Conservation (phyloP, 768 basidiomycete species). For the Phylloporus rhodoxanthus region DNA sequence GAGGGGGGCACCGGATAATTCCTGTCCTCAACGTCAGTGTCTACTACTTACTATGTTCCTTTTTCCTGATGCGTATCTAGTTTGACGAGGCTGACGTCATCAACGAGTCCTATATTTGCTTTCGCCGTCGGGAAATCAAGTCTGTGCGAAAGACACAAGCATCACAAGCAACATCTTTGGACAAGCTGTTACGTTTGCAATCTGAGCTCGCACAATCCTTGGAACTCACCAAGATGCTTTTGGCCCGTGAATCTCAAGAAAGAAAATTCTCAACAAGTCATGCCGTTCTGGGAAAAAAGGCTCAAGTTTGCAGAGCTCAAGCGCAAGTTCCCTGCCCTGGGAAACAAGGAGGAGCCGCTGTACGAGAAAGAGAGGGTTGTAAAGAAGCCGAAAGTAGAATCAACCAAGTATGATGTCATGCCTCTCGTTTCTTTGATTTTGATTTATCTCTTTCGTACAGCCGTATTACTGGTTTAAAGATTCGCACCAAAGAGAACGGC, state of each 20-base stretch:
- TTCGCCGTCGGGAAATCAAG: too few species aligned
- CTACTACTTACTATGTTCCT: too few species aligned
- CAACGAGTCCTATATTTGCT: too few species aligned
- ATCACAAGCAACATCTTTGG: too few species aligned
- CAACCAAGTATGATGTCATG: constrained; percentile 7
- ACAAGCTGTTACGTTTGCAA: too few species aligned
- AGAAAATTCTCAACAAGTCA: constrained; percentile 50
- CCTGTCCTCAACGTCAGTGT: constrained; percentile 77
- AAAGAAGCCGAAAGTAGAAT: constrained; percentile 48
- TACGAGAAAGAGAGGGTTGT: constrained; percentile 63
- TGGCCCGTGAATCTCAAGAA: constrained; percentile 75
- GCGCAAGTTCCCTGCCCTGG: constrained; percentile 58
- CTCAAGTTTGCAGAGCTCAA: too few species aligned
- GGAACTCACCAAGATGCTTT: constrained; percentile 36
- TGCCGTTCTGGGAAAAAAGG: constrained; percentile 74
- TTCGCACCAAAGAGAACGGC: constrained; percentile 43
- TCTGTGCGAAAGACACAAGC: too few species aligned
- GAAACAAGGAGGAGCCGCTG: constrained; percentile 56
- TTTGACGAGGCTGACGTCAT: too few species aligned
- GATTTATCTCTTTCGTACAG: constrained; percentile 21
- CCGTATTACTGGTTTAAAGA: constrained; percentile 47
- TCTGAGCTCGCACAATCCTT: too few species aligned
- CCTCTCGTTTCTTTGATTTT: background rate
- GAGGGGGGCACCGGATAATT: constrained; percentile 80
- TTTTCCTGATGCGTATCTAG: too few species aligned